Percentiles rank a stretch among this genome's conserved stretches.
Conservation (phyloP, 2,329 filamentous ascomycete genomes). For the Penicillium sp. region DNA sequence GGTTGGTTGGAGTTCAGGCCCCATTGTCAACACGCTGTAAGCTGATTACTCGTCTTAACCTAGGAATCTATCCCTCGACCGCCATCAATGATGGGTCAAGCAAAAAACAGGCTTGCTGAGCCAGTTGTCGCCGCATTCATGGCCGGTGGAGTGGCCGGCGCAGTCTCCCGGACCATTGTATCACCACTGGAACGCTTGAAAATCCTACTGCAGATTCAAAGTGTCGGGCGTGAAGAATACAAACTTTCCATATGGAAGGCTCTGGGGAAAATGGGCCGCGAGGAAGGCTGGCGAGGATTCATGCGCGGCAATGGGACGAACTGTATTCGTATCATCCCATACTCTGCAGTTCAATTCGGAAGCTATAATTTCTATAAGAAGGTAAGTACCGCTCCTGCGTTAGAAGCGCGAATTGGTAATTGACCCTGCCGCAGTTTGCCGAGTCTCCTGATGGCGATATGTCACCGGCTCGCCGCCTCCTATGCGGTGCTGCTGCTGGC, state of each 20-base stretch:
- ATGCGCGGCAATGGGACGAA: conserved; percentile 98
- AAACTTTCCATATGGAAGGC: conserved; percentile 88
- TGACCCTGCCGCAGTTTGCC: conserved; percentile 59
- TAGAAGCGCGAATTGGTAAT: not conserved
- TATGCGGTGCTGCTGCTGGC: conserved; percentile 89
- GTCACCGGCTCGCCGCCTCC: conserved; percentile 69
- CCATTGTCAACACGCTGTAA: not conserved
- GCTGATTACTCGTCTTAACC: not conserved
- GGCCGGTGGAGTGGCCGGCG: conserved; percentile 89
- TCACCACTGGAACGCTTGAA: conserved; percentile 94
- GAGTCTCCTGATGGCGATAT: conserved; percentile 77
- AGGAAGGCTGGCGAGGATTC: conserved; percentile 95
- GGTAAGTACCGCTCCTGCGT: conserved; percentile 53
- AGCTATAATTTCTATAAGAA: conserved; percentile 97
- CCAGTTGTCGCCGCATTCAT: conserved; percentile 90
- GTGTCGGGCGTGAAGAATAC: conserved; percentile 85
- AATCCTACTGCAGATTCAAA: conserved; percentile 97
- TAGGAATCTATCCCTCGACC: conserved; percentile 21
- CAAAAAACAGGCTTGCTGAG: conserved; percentile 62
- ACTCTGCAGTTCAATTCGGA: conserved; percentile 96
- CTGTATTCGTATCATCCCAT: conserved; percentile 96
- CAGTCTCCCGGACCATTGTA: conserved; percentile 95
- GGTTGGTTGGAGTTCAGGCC: conserved; percentile 17
- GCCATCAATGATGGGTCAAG: conserved; percentile 23
- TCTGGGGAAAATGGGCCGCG: conserved; percentile 90